Evolutionary conservation across 305 asterid genomes (phyloP).

Genomic region (Fraxinus sp.): DNA sequence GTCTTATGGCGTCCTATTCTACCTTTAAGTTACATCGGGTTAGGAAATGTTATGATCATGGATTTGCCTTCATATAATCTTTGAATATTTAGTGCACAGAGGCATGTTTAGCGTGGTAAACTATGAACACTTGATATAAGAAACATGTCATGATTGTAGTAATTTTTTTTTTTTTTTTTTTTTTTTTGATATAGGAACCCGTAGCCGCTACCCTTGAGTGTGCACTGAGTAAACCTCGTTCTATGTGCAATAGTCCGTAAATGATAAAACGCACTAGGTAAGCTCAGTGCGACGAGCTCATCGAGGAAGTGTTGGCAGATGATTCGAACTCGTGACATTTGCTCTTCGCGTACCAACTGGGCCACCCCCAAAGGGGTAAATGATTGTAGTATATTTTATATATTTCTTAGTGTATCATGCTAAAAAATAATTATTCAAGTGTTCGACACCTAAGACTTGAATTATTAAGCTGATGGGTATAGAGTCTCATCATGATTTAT

Average conservation of each 20-base stretch:
- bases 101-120: background rate
- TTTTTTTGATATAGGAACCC: too few species aligned
- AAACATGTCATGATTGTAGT: background rate
- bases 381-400: background rate
- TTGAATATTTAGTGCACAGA: constrained; percentile 27
- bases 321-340: too few species aligned
- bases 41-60: background rate
- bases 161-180: too few species aligned
- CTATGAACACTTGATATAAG: background rate
- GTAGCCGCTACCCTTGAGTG: too few species aligned
- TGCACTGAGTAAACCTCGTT: too few species aligned
- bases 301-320: too few species aligned
- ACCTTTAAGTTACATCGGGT: constrained; percentile 16
- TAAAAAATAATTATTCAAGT: too few species aligned
- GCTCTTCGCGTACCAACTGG: too few species aligned
- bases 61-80: background rate
- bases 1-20: constrained; percentile 36
- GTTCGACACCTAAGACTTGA: constrained; percentile 7
- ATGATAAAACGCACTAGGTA: too few species aligned
- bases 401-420: background rate
- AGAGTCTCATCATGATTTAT: constrained; percentile 23
- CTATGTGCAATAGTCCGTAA: too few species aligned
- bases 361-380: too few species aligned
- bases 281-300: too few species aligned
- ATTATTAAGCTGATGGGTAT: constrained; percentile 27